Evolutionary conservation across 169 alveolate species (phyloP), one percentile per base, ranked within the genome.

Genomic region (Toxoplasma gondii): DNA sequence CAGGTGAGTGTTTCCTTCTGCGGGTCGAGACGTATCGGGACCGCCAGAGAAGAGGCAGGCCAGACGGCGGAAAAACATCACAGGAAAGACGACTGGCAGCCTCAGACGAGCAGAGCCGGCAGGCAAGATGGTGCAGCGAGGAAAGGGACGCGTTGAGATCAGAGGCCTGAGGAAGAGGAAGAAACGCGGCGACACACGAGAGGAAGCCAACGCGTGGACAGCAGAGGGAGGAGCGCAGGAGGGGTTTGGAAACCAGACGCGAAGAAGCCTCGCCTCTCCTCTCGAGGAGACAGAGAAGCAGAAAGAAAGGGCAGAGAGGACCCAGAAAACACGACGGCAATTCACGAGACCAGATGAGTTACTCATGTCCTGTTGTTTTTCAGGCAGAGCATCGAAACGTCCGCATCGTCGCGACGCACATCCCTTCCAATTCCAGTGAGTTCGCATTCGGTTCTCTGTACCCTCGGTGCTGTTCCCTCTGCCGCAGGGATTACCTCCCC

Each of bases 311-410:
- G 22, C 22, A 49, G 58, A 49, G 22, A 49, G 12, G 58, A 49
- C 58, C 58, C 22, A 49, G 12, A 4, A 12, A 4, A 49, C 58
- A 49, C 58, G 58, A 49, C 4, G 58, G 12, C 4, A 12, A 49
- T 4, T 4, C 58, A 12, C 4, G 12, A 49, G 58, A 49, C 22
- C 22, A 49, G 58, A 4, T 49, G 58, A 49, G 58, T 4, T 49
- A 49, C 58, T 49, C 9, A 24, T 74, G 45, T 74, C 49, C 44
- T 34, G 22, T 31, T 2, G 43, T 19, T 16, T 10, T 16, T 1
- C 84, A 74, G 84, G 84, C 84, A 36, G 84, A 34, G 27, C 84
- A 74, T 74, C 84, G 27, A n/a, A 22, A 74, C 44, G 22, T 74
- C 44, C 38, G 84, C 1, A 44, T 36, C 44, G 84, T 74, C 19